Evolutionary conservation across 1,284 basidiomycete genomes (phyloP).

Genomic region (Leccinum griseonigrum): DNA sequence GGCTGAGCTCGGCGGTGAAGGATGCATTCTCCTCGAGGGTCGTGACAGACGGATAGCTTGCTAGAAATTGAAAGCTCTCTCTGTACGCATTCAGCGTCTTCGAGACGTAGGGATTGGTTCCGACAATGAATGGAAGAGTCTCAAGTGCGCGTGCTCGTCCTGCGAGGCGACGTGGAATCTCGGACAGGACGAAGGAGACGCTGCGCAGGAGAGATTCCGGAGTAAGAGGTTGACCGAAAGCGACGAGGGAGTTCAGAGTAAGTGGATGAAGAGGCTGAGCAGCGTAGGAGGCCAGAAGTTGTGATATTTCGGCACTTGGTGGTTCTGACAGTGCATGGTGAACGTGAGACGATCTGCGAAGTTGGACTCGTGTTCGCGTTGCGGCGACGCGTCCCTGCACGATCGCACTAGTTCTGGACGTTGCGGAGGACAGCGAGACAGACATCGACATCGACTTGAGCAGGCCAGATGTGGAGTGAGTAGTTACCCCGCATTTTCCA

Average conservation of each 20-base stretch:
- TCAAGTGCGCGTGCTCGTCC: constrained; percentile 70
- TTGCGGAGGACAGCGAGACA: constrained; percentile 1
- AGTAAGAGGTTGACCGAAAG: constrained; percentile 69
- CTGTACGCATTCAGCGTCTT: constrained; percentile 73
- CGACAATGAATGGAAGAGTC: constrained; percentile 80
- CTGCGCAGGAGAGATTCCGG: constrained; percentile 67
- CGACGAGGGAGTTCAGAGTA: constrained; percentile 66
- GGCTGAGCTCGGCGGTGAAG: constrained; percentile 68
- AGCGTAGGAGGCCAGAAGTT: constrained; percentile 32
- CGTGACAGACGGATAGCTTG: constrained; percentile 64
- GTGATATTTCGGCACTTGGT: constrained; percentile 25
- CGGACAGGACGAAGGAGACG: constrained; percentile 65
- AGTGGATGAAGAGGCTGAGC: constrained; percentile 45
- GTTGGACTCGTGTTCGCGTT: constrained; percentile 4
- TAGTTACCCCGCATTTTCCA: background rate
- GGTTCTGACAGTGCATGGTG: constrained; percentile 27
- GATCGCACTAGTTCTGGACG: constrained; percentile 7
- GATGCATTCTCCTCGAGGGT: constrained; percentile 67
- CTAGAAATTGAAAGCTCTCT: constrained; percentile 71
- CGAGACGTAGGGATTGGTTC: constrained; percentile 85
- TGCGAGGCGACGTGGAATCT: constrained; percentile 73
- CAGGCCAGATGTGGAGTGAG: background rate
- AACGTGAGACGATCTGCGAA: constrained; percentile 22
- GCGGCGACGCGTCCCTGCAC: constrained; percentile 1
- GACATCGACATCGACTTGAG: background rate